A percentile compares a stretch with the other conserved stretches of the same genome.
These are phyloP conservation scores for Podila horticola DNA, from an alignment of 192 early-diverging fungal genomes.

Conservation along the genomic window DNA sequence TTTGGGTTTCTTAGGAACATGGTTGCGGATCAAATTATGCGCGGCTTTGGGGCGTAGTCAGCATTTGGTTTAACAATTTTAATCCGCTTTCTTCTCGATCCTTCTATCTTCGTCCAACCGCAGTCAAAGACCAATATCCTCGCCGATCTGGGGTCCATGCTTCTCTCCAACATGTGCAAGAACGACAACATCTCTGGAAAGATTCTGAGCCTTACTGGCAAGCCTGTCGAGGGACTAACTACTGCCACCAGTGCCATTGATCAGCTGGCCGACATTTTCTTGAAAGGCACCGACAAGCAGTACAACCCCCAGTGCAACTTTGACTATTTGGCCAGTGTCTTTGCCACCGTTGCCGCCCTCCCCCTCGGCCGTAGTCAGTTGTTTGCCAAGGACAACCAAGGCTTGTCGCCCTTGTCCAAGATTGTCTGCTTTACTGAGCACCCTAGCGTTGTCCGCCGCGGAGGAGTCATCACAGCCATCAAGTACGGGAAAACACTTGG, in stretches of 20 bases:
- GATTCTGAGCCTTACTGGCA: slow-evolving; percentile 57
- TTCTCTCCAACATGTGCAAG: slow-evolving; percentile 93
- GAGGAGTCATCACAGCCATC: slow-evolving; percentile 85
- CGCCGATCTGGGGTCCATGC: slow-evolving; percentile 88
- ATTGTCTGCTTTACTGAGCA: slow-evolving; percentile 90
- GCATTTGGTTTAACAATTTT: neutral
- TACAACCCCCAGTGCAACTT: slow-evolving; percentile 87
- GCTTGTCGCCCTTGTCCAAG: slow-evolving; percentile 80
- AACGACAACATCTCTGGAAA: slow-evolving; percentile 64
- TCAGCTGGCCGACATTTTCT: slow-evolving; percentile 91
- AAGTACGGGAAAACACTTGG: slow-evolving; percentile 65
- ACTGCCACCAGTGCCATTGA: slow-evolving; percentile 70
- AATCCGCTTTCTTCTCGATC: slow-evolving; percentile 3
- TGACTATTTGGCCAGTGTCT: slow-evolving; percentile 91
- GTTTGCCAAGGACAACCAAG: slow-evolving; percentile 74
- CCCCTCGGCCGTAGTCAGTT: slow-evolving; percentile 77
- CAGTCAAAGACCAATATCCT: slow-evolving; percentile 59
- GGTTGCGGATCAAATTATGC: neutral
- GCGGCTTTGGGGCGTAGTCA: neutral
- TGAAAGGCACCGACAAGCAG: slow-evolving; percentile 77
- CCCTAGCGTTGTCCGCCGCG: slow-evolving; percentile 84
- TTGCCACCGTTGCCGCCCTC: slow-evolving; percentile 84
- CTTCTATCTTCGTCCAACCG: neutral
- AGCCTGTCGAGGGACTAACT: slow-evolving; percentile 52
- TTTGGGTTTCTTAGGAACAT: neutral